Conservation (phyloP, 352 stramenopile species). For the Pythium aphanidermatum region DNA sequence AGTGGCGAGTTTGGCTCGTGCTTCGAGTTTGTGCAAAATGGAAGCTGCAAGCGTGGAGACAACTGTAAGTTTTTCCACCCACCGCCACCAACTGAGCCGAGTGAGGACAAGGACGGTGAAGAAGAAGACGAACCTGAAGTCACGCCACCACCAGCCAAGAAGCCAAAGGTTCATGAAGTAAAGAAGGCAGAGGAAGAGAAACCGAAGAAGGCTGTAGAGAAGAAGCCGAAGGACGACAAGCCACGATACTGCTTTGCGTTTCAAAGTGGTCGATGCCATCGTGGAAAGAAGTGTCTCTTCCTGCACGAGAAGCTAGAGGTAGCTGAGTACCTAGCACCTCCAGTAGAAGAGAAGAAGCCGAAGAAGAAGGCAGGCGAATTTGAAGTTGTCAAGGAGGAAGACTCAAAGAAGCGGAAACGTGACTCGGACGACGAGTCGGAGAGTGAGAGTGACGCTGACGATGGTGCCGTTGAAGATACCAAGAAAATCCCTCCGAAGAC, state of each 20-base stretch:
- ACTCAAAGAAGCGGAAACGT: conserved; percentile 10
- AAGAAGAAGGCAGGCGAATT: conserved; percentile 11
- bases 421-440: conserved; percentile 6
- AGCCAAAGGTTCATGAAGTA: not conserved
- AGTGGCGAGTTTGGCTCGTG: conserved; percentile 69
- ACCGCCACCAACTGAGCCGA: conserved; percentile 4
- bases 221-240: conserved; percentile 20
- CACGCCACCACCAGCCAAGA: not conserved
- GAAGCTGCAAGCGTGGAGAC: conserved; percentile 59
- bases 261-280: conserved; percentile 72
- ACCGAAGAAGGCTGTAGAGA: no score
- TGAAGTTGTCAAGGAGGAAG: conserved; percentile 17
- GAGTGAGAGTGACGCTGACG: conserved; percentile 5
- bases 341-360: conserved; percentile 5
- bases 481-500: no score
- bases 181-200: not conserved
- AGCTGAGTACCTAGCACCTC: not conserved
- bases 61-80: conserved; percentile 68
- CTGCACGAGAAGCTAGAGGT: conserved; percentile 48
- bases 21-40: conserved; percentile 76
- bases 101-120: conserved; percentile 4
- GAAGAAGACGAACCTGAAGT: conserved; percentile 1
- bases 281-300: conserved; percentile 62
- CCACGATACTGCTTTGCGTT: conserved; percentile 66
- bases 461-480: not conserved